Base-by-base conservation (phyloP, 345 rosid genomes). In the Lenwebbia sp. region DNA sequence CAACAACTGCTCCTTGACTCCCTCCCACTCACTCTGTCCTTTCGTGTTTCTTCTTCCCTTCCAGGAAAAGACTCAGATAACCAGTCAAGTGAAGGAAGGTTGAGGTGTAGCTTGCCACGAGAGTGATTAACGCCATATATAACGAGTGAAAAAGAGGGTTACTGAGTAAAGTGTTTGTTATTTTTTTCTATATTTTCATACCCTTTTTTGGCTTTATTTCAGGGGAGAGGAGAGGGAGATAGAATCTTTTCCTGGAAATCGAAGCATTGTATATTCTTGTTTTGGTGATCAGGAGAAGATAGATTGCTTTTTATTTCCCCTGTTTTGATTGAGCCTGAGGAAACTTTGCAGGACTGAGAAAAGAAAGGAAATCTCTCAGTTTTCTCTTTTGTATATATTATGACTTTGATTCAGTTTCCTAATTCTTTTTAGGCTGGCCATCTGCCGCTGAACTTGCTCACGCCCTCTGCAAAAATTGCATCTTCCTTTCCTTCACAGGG, bases 191-290 rank as follows among this genome's bases (percentile, higher is more conserved):
- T 22, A 41, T 37, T 22, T 23, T 12, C 4, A 10, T 28, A 28
- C 40, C 7, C 19, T 82, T 82, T 50, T 49, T 10, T 50, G 13
- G 4, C 12, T 50, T 50, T 50, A n/a, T 50, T 50, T 50, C 52
- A 50, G 15, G 17, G 30, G 21, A 82, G 54, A 40, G 82, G 12
- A 33, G 51, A 86, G 44, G 25, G 6, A 11, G 22, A n/a, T 13
- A 17, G 41, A 47, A 75, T 44, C 86, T 56, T 87, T 75, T 41
- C 57, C 55, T 54, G 57, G 52, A 75, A 19, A 75, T 84, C 13
- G 8, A 87, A 87, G 88, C 76, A 83, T 33, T 30, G 85, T 25
- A 53, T 83, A 55, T 87, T 87, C 88, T 84, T n/a, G 1, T 65
- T 65, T 65, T 8, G 13, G 8, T 23, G 74, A 65, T 33, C 33